Evolutionary conservation across 306 rosid species (phyloP), one percentile per base, ranked within the genome.

Genomic region (Pterocarpus santalinus): DNA sequence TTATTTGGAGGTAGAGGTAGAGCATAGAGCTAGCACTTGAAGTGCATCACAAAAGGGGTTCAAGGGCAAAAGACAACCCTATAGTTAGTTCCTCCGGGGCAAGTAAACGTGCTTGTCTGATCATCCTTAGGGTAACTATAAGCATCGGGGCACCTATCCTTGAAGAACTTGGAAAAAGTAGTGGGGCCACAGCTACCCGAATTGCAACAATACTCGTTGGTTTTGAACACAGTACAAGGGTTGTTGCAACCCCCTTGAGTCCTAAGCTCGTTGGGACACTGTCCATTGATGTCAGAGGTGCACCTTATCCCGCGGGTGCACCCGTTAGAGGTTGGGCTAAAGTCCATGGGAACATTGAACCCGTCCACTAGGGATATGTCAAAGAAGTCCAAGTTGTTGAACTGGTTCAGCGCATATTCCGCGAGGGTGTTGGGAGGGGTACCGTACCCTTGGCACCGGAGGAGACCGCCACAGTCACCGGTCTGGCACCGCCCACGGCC

Each of bases 401-500:
- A 72, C 39, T 86, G 89, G 75, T 87, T 89, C 3, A 89, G 71
- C 0, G 85, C 85, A 1, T 36, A 90, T 61, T 92, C 94, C 0
- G 90, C 94, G 0, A 90, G 17, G 0, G 97, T 90, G 81, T 85
- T 84, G 0, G 90, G 94, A 1, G 94, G 85, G 4, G 7, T 2
- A 3, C 94, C 94, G 69, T 53, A 84, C 1, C n/a, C 84, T 15
- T 56, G 28, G 57, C 92, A 90, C 2, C 33, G 65, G 2, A 87
- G 82, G 13, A 56, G 75, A 0, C 91, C 90, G 0, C 85, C 89
- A 0, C 94, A 93, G 34, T 91, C 97, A 0, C 96, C 96, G 0
- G 96, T 91, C 34, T 72, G 55, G 65, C 97, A 93, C 0, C 1
- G 60, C 8, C 94, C 94, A 0, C 38, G 83, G 2, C 94, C 91